Conservation (phyloP, 2,329 filamentous ascomycete species). For the Pseudogymnoascus sp. region DNA sequence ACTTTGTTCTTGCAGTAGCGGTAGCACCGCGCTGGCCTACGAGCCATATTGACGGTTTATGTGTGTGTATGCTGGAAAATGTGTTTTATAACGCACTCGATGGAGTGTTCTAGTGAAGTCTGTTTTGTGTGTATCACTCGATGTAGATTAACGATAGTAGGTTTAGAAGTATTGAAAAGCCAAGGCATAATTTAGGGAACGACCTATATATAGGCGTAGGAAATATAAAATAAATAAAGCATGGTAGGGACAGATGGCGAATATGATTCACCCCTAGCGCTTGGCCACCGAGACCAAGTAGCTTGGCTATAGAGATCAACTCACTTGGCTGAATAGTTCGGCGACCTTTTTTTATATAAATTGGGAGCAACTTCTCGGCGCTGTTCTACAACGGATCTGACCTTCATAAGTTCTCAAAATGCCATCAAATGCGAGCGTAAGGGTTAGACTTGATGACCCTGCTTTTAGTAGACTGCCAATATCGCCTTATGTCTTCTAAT, state of each 20-base stretch:
- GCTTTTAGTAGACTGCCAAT: constrained; percentile 2
- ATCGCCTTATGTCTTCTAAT: constrained; percentile 2
- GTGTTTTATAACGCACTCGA: constrained; percentile 2
- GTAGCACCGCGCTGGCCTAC: constrained; percentile 99
- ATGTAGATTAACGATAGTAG: neutral
- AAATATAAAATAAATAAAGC: constrained; percentile 8
- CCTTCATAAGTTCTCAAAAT: neutral
- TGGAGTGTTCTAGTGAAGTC: neutral
- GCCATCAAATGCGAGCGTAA: neutral
- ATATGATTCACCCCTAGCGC: neutral
- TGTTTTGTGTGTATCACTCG: constrained; percentile 2
- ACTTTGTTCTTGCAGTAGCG: constrained; percentile 99
- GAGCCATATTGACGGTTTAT: constrained; percentile 84
- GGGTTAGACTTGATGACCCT: neutral
- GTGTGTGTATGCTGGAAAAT: neutral
- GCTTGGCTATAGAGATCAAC: constrained; percentile 7
- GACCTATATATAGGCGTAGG: constrained; percentile 4
- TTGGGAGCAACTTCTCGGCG: neutral
- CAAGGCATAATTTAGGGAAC: constrained; percentile 1
- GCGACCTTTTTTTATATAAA: constrained; percentile 1
- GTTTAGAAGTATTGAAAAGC: neutral
- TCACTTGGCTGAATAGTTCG: neutral
- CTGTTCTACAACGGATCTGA: neutral
- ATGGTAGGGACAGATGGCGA: neutral
- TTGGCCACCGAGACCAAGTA: neutral